A percentile compares a stretch with the other conserved stretches of the same genome.
These are phyloP conservation scores for Nicotiana obtusifolia DNA, from an alignment of 257 asterid species.

Conservation along the genomic window DNA sequence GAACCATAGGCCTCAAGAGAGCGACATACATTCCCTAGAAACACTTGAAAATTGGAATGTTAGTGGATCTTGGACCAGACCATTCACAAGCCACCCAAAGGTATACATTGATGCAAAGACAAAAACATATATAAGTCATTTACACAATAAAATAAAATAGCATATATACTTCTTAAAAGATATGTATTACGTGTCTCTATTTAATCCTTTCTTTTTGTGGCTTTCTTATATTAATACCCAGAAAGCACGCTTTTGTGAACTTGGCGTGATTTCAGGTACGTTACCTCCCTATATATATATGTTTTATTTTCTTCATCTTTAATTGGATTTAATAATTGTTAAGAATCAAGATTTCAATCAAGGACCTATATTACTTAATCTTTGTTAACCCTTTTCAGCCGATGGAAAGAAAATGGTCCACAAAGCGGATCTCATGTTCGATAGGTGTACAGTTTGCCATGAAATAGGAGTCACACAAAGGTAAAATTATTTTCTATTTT, in stretches of 20 bases:
- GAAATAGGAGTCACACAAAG: conserved; percentile 55
- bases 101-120: conserved; percentile 13
- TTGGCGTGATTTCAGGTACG: conserved; percentile 64
- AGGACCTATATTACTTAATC: neutral
- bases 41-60: conserved; percentile 45
- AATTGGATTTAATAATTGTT: neutral
- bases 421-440: conserved; percentile 48
- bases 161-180: neutral
- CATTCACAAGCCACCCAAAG: conserved; percentile 74
- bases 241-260: conserved; percentile 53
- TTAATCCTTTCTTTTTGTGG: neutral
- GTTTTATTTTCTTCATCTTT: neutral
- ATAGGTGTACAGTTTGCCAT: conserved; percentile 57
- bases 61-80: conserved; percentile 51
- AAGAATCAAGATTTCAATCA: neutral
- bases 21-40: conserved; percentile 39
- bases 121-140: neutral
- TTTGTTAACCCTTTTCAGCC: conserved; percentile 22
- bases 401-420: conserved; percentile 54
- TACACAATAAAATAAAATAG: too few relatives aligned
- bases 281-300: neutral
- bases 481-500: conserved; percentile 12
- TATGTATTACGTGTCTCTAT: neutral
- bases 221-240: conserved; percentile 12
- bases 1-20: conserved; percentile 58